Evolutionary conservation across 352 stramenopile species (phyloP).

Genomic region (Globisporangium rhizosaccharum): DNA sequence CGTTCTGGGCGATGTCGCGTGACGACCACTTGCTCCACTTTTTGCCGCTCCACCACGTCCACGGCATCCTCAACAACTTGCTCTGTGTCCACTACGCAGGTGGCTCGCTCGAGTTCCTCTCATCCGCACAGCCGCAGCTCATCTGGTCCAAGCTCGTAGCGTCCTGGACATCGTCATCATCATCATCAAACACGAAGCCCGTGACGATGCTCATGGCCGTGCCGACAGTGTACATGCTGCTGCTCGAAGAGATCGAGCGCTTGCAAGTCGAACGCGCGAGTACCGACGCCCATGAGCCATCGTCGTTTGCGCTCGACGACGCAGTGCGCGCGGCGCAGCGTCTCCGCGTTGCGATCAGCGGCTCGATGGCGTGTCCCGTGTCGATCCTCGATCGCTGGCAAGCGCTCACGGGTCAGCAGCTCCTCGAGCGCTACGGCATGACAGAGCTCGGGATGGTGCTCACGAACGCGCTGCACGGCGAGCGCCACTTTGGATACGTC

Average conservation of each 20-base stretch:
- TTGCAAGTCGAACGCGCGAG: slow-evolving; percentile 11
- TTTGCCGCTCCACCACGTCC: slow-evolving; percentile 87
- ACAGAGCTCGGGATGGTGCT: slow-evolving; percentile 91
- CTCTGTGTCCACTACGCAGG: slow-evolving; percentile 75
- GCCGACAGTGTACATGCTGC: slow-evolving; percentile 87
- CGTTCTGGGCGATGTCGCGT: slow-evolving; percentile 72
- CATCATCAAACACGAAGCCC: slow-evolving; percentile 1
- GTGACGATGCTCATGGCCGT: slow-evolving; percentile 89
- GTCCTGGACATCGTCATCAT: slow-evolving; percentile 9
- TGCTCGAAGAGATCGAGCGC: slow-evolving; percentile 72
- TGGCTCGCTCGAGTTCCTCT: slow-evolving; percentile 78
- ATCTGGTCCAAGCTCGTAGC: slow-evolving; percentile 57
- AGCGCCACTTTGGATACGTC: slow-evolving; percentile 80
- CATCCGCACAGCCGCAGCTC: slow-evolving; percentile 38
- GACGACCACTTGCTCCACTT: slow-evolving; percentile 87
- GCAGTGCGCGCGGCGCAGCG: slow-evolving; percentile 8
- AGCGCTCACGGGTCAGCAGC: slow-evolving; percentile 60
- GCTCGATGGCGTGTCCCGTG: slow-evolving; percentile 83
- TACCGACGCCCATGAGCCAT: background rate
- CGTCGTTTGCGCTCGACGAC: slow-evolving; percentile 12
- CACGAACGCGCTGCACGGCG: slow-evolving; percentile 71
- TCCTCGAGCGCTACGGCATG: slow-evolving; percentile 92
- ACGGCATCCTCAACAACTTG: slow-evolving; percentile 89
- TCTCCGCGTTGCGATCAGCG: slow-evolving; percentile 65
- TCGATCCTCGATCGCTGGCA: slow-evolving; percentile 81